Evolutionary conservation across 345 rosid genomes (phyloP), one percentile per base, ranked within the genome.

Genomic region (Cardiospermum halicacabum): DNA sequence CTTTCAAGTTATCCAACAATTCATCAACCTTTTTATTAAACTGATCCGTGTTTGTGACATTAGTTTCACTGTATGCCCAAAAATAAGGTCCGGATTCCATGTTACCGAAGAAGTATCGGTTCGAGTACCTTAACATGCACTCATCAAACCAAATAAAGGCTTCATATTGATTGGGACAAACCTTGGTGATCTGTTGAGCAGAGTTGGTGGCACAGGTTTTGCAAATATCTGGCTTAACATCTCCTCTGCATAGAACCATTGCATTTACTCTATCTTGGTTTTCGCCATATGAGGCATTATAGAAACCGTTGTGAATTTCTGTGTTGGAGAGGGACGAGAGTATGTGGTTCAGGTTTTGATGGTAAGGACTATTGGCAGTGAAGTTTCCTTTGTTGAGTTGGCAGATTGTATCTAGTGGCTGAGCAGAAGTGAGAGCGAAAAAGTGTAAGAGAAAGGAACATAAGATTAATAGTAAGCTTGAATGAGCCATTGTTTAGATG

Each of bases 41-140:
- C 28, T 19, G 55, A 21, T 21, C 28, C 0, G 45, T 6, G 7
- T 12, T n/a, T 31, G 75, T 47, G 11, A 19, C 60, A 4, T 65
- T 65, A 0, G 18, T 27, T 28, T 1, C 0, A n/a, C 7, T 65
- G 39, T 54, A 65, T 53, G 42, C 27, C 60, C 16, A 65, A 15
- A 39, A 27, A 25, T 11, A 2, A 30, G 69, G 69, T 12, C n/a
- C 32, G 6, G 3, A 19, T 26, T 75, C 82, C 77, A 55, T 64
- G 2, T 24, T 55, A 28, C 79, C 69, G n/a, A 54, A 60, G 50
- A 56, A n/a, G 40, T 51, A 61, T 26, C 62, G 63, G 60, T 74
- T 71, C 2, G 84, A 76, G 68, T 80, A 76, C 37, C 82, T 63
- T 37, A 81, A 53, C 80, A 72, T 75, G 60, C 84, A 81, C 3